Conservation (phyloP, 192 early-diverging fungal species). For the Mortierella alpina region DNA sequence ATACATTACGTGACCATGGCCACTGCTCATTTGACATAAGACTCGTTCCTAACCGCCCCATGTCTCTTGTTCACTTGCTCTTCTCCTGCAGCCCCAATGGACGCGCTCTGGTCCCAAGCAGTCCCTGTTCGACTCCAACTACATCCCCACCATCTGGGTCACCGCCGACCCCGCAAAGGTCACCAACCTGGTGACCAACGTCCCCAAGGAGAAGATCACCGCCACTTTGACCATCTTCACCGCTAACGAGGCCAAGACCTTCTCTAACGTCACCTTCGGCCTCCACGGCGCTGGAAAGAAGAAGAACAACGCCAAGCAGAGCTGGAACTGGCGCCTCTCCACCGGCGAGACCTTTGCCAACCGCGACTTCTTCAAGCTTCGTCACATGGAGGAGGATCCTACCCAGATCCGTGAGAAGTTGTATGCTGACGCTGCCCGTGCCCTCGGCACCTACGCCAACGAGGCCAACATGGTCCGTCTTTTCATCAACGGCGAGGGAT, state of each 20-base stretch:
- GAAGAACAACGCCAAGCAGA: slow-evolving; percentile 65
- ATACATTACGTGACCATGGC: no score
- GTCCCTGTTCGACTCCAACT: slow-evolving; percentile 57
- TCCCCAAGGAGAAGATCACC: neutral
- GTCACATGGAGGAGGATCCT: slow-evolving; percentile 62
- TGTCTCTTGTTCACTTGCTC: neutral
- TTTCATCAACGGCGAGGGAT: slow-evolving; percentile 57
- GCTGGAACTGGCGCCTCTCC: slow-evolving; percentile 55
- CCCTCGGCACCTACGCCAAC: slow-evolving; percentile 58
- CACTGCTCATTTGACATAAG: no score
- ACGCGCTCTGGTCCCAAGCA: slow-evolving; percentile 47
- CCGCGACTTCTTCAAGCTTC: slow-evolving; percentile 61
- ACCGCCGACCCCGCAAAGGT: slow-evolving; percentile 34
- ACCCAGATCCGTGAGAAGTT: slow-evolving; percentile 65
- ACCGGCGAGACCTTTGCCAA: slow-evolving; percentile 26
- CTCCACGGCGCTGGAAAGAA: slow-evolving; percentile 61
- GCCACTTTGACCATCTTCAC: slow-evolving; percentile 54
- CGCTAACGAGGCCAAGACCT: slow-evolving; percentile 49
- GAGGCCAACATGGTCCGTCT: slow-evolving; percentile 59
- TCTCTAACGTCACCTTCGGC: slow-evolving; percentile 50
- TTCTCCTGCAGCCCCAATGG: slow-evolving; percentile 51
- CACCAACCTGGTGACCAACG: slow-evolving; percentile 27
- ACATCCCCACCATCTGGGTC: slow-evolving; percentile 58
- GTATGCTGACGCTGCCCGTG: slow-evolving; percentile 54
- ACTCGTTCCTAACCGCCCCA: no score